Base-by-base conservation (phyloP, 129 eudicot genomes). In the Heracleum sosnowskyi region DNA sequence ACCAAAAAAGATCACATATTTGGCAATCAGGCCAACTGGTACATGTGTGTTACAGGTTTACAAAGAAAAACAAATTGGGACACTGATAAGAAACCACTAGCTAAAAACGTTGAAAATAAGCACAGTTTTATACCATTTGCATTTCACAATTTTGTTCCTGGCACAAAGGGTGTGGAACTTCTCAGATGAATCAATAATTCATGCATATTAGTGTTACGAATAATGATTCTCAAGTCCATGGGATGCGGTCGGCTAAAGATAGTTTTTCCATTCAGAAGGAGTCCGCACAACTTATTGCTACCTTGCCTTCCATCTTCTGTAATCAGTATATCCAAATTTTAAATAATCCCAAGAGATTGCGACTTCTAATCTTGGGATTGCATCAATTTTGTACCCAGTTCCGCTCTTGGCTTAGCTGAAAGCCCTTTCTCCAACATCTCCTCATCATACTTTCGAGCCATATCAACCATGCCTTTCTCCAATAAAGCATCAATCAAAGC, bases 401-500 rank as follows among this genome's bases (percentile, higher is more conserved):
- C 96, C 37, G 83, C 86, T 82, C 98, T 90, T 78, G 94, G 89
- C 88, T 91, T 95, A 77, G 94, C 85, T 0, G 98, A 91, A 63
- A 95, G 90, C 79, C 94, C 98, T 88, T 91, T 91, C 24, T 82
- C 82, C 60, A 90, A 79, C 98, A 91, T 95, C 86, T 95, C 98
- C 69, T 90, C 89, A 74, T 95, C 98, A 82, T 91, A 94, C 75
- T 88, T 88, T 34, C 91, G 87, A 16, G 98, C 97, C 94, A 90
- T 90, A 79, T 88, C 97, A 55, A 92, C 57, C 96, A 91, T 86
- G 77, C 96, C 98, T 81, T 95, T 95, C 75, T 90, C 90, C 83
- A 95, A 77, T 85, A 95, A 90, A 53, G 88, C 98, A 88, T 95
- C 98, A 79, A 95, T 95, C 75, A 95, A 80, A 39, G 97, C 97